Evolutionary conservation across 768 basidiomycete species (phyloP).

Genomic region (Russula lepida): DNA sequence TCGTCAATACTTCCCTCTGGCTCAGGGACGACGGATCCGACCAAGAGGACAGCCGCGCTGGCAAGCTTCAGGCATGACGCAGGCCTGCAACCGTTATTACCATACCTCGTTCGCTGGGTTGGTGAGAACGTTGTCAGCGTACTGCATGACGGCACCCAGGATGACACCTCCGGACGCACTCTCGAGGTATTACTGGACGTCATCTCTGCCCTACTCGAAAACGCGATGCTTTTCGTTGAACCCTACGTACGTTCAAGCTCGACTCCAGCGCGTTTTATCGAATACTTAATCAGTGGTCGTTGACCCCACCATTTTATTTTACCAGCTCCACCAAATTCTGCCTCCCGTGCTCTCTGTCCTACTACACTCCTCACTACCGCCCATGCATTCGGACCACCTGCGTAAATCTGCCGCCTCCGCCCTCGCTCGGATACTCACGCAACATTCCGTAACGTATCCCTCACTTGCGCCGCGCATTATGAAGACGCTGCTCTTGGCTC

Average conservation of each 20-base stretch:
- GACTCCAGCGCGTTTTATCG: background rate
- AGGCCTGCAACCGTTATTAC: slow-evolving; percentile 82
- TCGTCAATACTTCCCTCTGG: slow-evolving; percentile 69
- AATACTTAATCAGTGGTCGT: background rate
- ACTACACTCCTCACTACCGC: slow-evolving; percentile 77
- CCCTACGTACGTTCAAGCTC: slow-evolving; percentile 68
- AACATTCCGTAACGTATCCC: slow-evolving; percentile 84
- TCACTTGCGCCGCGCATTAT: slow-evolving; percentile 82
- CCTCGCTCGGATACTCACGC: slow-evolving; percentile 69
- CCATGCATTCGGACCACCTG: slow-evolving; percentile 58
- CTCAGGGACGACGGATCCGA: slow-evolving; percentile 37
- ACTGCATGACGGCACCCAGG: slow-evolving; percentile 40
- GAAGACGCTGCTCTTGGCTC: slow-evolving; percentile 85
- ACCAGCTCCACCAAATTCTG: slow-evolving; percentile 88
- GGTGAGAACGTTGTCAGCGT: slow-evolving; percentile 76
- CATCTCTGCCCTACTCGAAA: slow-evolving; percentile 76
- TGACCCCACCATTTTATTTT: background rate
- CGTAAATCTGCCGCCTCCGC: slow-evolving; percentile 80
- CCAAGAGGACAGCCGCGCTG: slow-evolving; percentile 81
- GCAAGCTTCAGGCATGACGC: slow-evolving; percentile 85
- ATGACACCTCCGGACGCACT: slow-evolving; percentile 57
- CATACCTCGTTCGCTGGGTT: slow-evolving; percentile 93
- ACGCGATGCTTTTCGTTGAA: slow-evolving; percentile 85
- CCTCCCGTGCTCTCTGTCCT: slow-evolving; percentile 89
- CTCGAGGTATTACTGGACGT: slow-evolving; percentile 82